Base-by-base conservation (phyloP, 2,329 filamentous ascomycete genomes). In the Verticillium isaacii region DNA sequence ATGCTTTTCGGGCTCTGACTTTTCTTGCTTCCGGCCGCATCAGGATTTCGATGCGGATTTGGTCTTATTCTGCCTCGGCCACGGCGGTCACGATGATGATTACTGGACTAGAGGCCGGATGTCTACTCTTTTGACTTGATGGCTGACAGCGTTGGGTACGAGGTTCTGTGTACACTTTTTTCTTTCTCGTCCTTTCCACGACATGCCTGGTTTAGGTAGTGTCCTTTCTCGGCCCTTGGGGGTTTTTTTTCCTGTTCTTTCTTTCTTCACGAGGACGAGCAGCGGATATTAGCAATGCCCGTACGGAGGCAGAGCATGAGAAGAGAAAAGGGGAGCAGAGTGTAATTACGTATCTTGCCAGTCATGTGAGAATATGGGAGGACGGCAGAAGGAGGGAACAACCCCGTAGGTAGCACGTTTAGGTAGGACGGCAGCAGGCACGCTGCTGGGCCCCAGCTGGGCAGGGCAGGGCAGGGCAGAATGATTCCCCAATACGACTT, bases 1-100 rank as follows among this genome's bases (percentile, higher is more conserved):
- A 17, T 59, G 32, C 11, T 2, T 32, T 29, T 52, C 50, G 57
- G 59, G 39, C 57, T 58, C 25, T 62, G 60, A 59, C 34, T 57
- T 32, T 25, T 56, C 39, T 23, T 57, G 11, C 45, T 45, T 60
- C 12, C 29, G 29, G 50, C 59, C 57, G 29, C 29, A 29, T 29
- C 4, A 29, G 29, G 29, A 29, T 29, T 63, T 32, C 45, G 25
- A 29, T 39, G n/a, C 54, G 14, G 14, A 32, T n/a, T 56, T n/a
- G 54, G 29, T 34, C 3, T 12, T 60, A 17, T 37, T 36, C 17
- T 52, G 37, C 29, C 45, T 52, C 45, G 19, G 23, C 29, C 45
- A 23, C 23, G 45, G 19, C 19, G 45, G 19, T 52, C 45, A 52
- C n/a, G 19, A 52, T 52, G 45, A 52, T 52, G 45, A 29, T 52